Evolutionary conservation across 1,284 basidiomycete genomes (phyloP), one percentile per base, ranked within the genome.

Genomic region (Mrakiaceae sp.): DNA sequence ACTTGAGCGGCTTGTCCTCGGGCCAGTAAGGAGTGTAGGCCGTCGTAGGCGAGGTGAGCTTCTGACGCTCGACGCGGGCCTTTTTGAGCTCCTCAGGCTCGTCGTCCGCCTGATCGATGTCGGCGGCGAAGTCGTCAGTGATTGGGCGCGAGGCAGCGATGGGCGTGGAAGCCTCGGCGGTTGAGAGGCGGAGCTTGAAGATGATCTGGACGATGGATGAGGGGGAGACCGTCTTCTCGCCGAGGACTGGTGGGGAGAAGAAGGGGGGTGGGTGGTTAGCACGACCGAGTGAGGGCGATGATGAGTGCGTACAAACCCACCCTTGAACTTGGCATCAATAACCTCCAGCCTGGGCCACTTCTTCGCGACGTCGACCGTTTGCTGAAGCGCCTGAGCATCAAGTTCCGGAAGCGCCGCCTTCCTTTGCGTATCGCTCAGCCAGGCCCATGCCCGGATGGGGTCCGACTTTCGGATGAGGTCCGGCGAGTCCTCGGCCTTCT

Each of bases 21-120:
- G 49, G 89, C 88, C 92, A 98, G 73, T 84, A 83, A 1, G 96
- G 95, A 4, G 94, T 90, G 73, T 97, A 91, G 4, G 87, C 92
- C 47, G 83, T 67, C 56, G 84, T 83, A 70, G 89, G 87, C 0
- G 81, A 79, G 2, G 87, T 86, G 61, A 82, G 82, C 49, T 82
- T 80, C 56, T 81, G 80, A 11, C 74, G 76, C 69, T 89, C 85
- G 66, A 81, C 81, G 64, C 83, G 81, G 52, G 85, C 83, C 66
- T 82, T 82, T 3, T 72, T 72, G 62, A 80, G 79, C 16, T 78
- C 75, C 44, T 79, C 75, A 54, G 76, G 76, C 53, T 81, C 81
- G 64, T 80, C 79, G n/a, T 78, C 74, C 46, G 79, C 75, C 60
- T 84, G 83, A 5, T 78, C 79, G 47, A 77, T 78, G 12, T 6